phyloP scores from a whole-genome alignment of 805 yeast species.

The Zygosaccharomyces bailii region DNA sequence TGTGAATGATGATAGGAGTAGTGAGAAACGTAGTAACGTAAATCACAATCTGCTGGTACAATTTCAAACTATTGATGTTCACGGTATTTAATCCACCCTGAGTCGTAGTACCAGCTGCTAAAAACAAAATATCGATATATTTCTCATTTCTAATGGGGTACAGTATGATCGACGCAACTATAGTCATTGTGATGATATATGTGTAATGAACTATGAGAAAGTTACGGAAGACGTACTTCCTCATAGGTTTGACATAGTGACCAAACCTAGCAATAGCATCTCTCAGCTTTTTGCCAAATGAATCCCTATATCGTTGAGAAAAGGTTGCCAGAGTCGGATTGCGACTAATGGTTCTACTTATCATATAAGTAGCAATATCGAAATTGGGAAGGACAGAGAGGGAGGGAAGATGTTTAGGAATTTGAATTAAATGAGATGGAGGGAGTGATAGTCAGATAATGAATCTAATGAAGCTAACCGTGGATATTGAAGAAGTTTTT shows the following conservation, averaged over 20 bases:
- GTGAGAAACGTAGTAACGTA: slow-evolving; percentile 62
- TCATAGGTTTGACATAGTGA: slow-evolving; percentile 34
- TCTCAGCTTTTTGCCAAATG: slow-evolving; percentile 40
- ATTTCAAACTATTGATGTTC: slow-evolving; percentile 55
- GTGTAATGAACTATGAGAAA: slow-evolving; percentile 64
- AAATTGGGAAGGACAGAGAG: neutral
- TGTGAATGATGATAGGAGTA: slow-evolving; percentile 87
- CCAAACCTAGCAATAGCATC: slow-evolving; percentile 38
- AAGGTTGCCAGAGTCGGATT: slow-evolving; percentile 28
- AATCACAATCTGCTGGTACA: slow-evolving; percentile 78
- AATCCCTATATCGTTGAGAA: slow-evolving; percentile 31
- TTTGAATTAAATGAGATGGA: neutral
- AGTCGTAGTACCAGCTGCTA: slow-evolving; percentile 73
- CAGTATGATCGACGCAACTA: slow-evolving; percentile 69
- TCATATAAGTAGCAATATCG: slow-evolving; percentile 12
- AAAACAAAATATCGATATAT: slow-evolving; percentile 78
- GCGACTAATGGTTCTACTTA: slow-evolving; percentile 24
- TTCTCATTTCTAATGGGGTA: slow-evolving; percentile 64
- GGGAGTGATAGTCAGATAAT: neutral
- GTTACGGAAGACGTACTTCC: slow-evolving; percentile 41
- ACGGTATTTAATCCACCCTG: slow-evolving; percentile 91
- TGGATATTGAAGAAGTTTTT: no score
- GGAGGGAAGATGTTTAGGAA: neutral
- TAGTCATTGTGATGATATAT: slow-evolving; percentile 57
- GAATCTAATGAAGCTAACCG: neutral